These are phyloP conservation scores for Macrolepiota dolichaula DNA, from an alignment of 768 basidiomycete species.

Conservation along the genomic window DNA sequence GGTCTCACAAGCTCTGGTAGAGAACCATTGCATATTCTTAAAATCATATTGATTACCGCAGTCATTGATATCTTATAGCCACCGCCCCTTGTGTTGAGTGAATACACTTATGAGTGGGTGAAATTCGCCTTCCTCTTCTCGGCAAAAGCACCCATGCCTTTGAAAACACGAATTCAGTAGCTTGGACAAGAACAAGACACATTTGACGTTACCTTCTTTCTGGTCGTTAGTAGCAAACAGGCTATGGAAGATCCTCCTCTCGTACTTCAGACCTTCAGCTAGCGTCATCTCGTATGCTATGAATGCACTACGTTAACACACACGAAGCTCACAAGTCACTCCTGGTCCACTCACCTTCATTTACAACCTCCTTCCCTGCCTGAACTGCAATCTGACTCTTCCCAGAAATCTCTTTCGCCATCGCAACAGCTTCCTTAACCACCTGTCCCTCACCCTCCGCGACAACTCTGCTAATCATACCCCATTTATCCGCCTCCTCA, in stretches of 20 bases:
- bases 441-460: conserved; percentile 74
- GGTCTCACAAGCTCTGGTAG: not conserved
- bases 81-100: not conserved
- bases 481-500: conserved; percentile 82
- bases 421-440: conserved; percentile 79
- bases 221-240: conserved; percentile 93
- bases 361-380: conserved; percentile 92
- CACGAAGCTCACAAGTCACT: not conserved
- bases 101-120: conserved; percentile 45
- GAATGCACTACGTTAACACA: conserved; percentile 1
- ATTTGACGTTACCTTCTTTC: conserved; percentile 70
- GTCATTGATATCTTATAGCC: not conserved
- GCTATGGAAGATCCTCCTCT: conserved; percentile 86
- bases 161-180: not conserved
- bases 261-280: conserved; percentile 80
- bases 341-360: conserved; percentile 54
- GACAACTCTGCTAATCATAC: conserved; percentile 81
- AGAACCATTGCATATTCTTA: not conserved
- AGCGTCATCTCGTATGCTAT: conserved; percentile 79
- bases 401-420: conserved; percentile 75
- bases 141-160: conserved; percentile 93
- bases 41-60: not conserved
- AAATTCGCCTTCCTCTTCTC: conserved; percentile 91
- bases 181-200: conserved; percentile 2
- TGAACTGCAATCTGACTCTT: conserved; percentile 83